Evolutionary conservation across 2,329 filamentous ascomycete species (phyloP), one percentile per base, ranked within the genome.

Genomic region (Apiospora pterosperma): DNA sequence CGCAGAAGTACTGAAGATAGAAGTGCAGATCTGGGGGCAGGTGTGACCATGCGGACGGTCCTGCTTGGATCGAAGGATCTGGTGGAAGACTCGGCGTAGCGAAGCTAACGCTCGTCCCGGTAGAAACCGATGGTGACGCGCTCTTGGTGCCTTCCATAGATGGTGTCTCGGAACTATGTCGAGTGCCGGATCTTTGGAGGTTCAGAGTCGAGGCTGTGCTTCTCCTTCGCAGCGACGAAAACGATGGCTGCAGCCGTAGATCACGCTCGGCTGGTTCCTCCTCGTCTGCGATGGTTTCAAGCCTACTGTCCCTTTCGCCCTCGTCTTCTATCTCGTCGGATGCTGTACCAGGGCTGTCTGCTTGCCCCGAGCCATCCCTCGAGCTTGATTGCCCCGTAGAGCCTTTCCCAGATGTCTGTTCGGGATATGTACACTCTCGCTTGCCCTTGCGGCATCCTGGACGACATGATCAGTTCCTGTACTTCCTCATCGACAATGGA

Each of bases 391-490:
- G 69, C 55, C 72, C 69, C 34, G 67, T 64, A 60, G 77, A 70
- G 28, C 78, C 75, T 67, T 82, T 85, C 42, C 79, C 71, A 11
- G 79, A 75, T 59, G 87, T 80, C 36, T 89, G 82, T 59, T 95
- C 92, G 3, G 96, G 95, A 76, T 97, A 99, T 65, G 91, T 84
- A 76, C 96, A 99, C 69, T 97, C 92, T 78, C 96, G 87, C 70
- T 89, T 92, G 61, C 95, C 96, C 78, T 98, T 99, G 71, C 89
- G 90, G 77, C 96, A 99, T 73, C 95, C 93, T 91, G 67, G 48
- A 61, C 19, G 28, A 5, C 7, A 55, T 34, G 25, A 11, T 55
- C 28, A 55, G 48, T 55, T 10, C 28, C 14, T 55, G 25, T 55
- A n/a, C 6, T 21, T 34, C 25, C 48, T 34, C 48, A n/a, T 34